Evolutionary conservation across 768 basidiomycete species (phyloP), one percentile per base, ranked within the genome.

Genomic region (Tylopilus balloui): DNA sequence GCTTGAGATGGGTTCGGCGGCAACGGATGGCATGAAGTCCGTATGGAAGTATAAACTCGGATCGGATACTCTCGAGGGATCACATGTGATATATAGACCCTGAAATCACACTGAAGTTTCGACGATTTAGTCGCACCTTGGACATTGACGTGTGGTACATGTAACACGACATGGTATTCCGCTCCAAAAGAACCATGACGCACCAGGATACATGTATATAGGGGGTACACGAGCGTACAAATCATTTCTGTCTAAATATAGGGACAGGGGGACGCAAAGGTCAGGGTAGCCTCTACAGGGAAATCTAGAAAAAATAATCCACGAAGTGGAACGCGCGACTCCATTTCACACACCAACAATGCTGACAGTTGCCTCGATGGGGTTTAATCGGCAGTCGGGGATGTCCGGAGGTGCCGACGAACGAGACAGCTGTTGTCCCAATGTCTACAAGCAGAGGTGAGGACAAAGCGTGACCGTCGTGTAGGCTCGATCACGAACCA

Each of bases 311-410:
- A 15, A 12, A 24, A 27, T 42, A 47, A 25, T 50, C 25, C 12
- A 40, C 40, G 24, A 38, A 25, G 28, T 28, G 32, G 34, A 28
- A n/a, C 17, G 1, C 28, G 19, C 27, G 35, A 19, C 29, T 27
- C 43, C 20, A 23, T 23, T 32, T 66, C 48, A 65, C 20, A 67
- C 60, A 23, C 72, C 70, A 17, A 67, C 51, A 11, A 76, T 57
- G 15, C 63, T 60, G 25, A 79, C 66, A 17, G 62, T 69, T 7
- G 71, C 74, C 29, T 75, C 68, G 34, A 79, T 66, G 23, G 77
- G 73, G 29, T 61, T 69, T 29, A 79, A 73, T 43, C 79, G 76
- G 31, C 69, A 67, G 34, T 76, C 73, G n/a, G 61, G 69, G 27
- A 71, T 66, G 48, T 57, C 53, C 6, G 73, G 69, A 3, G 74